Evolutionary conservation across 1,284 basidiomycete species (phyloP).

Genomic region (Pterulicium gracile): DNA sequence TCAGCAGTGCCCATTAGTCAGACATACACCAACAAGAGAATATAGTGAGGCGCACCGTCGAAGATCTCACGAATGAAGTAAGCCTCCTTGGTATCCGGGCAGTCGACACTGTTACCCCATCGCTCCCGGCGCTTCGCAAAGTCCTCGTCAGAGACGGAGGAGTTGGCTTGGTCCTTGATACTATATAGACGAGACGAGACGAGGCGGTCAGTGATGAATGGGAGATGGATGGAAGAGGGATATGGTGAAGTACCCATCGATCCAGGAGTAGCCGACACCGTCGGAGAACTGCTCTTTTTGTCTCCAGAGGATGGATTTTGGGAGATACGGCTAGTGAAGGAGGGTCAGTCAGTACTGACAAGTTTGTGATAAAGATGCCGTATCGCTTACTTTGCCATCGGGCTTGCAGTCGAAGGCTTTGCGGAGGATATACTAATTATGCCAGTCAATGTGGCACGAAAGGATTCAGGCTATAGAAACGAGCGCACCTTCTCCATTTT

Average conservation of each 20-base stretch:
- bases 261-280: conserved; percentile 99
- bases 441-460: conserved; percentile 2
- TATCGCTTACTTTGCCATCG: conserved; percentile 62
- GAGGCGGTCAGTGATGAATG: conserved; percentile 5
- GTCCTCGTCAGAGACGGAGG: conserved; percentile 71
- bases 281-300: conserved; percentile 99
- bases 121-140: conserved; percentile 70
- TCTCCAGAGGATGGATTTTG: conserved; percentile 92
- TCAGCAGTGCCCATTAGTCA: conserved; percentile 8
- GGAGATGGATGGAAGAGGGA: conserved; percentile 3
- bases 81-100: conserved; percentile 96
- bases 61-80: conserved; percentile 94
- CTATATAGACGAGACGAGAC: conserved; percentile 24
- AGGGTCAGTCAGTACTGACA: not conserved
- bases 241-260: conserved; percentile 62
- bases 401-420: conserved; percentile 93
- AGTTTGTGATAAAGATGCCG: conserved; percentile 7
- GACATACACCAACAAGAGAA: conserved; percentile 4
- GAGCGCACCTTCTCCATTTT: conserved; percentile 82
- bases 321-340: conserved; percentile 73
- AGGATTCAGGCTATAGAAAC: conserved; percentile 9
- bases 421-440: conserved; percentile 79
- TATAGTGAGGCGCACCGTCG: conserved; percentile 43
- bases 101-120: conserved; percentile 57
- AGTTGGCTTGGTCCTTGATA: conserved; percentile 84